Evolutionary conservation across 495 filamentous ascomycete species (phyloP).

Genomic region (Pyrenula aspistea): DNA sequence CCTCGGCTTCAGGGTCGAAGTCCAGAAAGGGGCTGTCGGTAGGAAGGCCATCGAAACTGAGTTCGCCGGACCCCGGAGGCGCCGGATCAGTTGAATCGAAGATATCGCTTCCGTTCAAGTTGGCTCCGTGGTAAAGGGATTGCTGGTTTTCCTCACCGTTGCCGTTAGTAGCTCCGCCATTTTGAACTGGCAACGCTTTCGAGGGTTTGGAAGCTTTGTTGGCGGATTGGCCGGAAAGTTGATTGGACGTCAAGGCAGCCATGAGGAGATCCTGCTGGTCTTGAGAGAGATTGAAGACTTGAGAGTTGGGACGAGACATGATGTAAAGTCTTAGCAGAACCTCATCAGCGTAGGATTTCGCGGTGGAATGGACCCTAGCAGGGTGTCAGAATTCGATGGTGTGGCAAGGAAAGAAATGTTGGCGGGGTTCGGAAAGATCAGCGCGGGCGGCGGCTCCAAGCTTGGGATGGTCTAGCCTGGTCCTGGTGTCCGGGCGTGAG

Average conservation of each 20-base stretch:
- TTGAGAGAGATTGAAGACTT: constrained; percentile 50
- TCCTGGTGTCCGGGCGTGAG: background rate
- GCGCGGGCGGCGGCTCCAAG: background rate
- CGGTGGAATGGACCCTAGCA: background rate
- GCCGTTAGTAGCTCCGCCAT: constrained; percentile 21
- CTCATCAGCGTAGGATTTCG: background rate
- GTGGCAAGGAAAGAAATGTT: background rate
- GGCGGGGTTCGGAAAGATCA: background rate
- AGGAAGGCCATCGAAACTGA: constrained; percentile 28
- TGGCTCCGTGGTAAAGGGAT: constrained; percentile 4
- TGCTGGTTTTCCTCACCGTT: constrained; percentile 15
- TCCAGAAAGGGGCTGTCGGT: constrained; percentile 77
- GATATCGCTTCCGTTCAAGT: constrained; percentile 29
- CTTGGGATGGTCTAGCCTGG: background rate
- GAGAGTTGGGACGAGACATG: background rate
- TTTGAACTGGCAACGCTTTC: constrained; percentile 18
- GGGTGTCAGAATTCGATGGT: background rate
- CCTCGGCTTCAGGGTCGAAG: constrained; percentile 62
- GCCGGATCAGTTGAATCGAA: constrained; percentile 40
- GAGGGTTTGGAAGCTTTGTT: constrained; percentile 1
- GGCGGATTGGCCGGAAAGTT: constrained; percentile 14
- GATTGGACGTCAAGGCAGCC: constrained; percentile 77
- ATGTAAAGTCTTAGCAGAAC: background rate
- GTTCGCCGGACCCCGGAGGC: constrained; percentile 26
- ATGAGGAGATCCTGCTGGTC: constrained; percentile 82